phyloP scores from a whole-genome alignment of 441 rosid genomes.

The Metrosideros polymorpha region DNA sequence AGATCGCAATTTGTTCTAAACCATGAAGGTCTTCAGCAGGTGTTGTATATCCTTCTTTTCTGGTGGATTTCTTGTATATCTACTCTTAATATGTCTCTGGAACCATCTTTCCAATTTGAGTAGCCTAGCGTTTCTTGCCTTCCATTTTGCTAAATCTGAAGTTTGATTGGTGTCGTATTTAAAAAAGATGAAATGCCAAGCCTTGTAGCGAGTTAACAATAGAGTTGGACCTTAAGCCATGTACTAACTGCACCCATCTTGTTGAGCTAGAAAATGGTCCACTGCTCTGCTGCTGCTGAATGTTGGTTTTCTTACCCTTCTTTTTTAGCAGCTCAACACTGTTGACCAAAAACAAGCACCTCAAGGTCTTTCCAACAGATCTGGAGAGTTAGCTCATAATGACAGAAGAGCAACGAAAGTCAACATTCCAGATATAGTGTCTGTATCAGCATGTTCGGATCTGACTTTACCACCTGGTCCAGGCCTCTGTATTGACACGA shows the following conservation, averaged over 20 bases:
- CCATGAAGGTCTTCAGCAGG: conserved; percentile 90
- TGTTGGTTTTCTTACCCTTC: not conserved
- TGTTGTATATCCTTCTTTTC: not conserved
- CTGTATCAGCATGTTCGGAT: conserved; percentile 86
- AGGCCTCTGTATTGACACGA: conserved; percentile 81
- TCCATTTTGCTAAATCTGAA: not conserved
- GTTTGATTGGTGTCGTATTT: not conserved
- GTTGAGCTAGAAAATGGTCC: not conserved
- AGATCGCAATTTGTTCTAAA: conserved; percentile 66
- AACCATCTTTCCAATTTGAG: not conserved
- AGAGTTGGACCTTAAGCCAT: not conserved
- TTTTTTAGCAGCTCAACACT: conserved; percentile 32
- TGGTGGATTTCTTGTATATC: not conserved
- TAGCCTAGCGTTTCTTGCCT: not conserved
- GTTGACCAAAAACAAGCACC: conserved; percentile 48
- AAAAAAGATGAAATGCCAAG: not conserved
- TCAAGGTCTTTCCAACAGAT: conserved; percentile 51
- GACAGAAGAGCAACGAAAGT: conserved; percentile 63
- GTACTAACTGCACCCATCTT: not conserved
- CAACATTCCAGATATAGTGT: conserved; percentile 63
- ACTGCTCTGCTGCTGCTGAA: not conserved
- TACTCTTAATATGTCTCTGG: not conserved
- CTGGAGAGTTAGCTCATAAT: conserved; percentile 24
- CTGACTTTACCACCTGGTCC: conserved; percentile 96
- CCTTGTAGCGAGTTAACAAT: not conserved